A percentile compares a stretch with the other conserved stretches of the same genome.
phyloP scores from a whole-genome alignment of 2,329 filamentous ascomycete genomes.

The Cercospora sp. region DNA sequence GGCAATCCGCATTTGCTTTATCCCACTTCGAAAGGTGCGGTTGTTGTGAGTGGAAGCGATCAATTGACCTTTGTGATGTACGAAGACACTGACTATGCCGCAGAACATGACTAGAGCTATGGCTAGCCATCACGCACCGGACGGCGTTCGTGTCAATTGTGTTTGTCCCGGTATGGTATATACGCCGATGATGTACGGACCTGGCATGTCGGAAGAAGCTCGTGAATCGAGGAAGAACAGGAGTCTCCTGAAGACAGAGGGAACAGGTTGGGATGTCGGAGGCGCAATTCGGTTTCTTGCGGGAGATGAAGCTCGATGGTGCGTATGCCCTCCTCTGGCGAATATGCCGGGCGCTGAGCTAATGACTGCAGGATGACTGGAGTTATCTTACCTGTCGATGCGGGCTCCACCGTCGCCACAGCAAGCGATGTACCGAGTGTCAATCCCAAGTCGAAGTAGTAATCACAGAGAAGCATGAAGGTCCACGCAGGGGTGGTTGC shows the following conservation, averaged over 20 bases:
- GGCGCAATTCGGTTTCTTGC: conserved; percentile 55
- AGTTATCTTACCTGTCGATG: conserved; percentile 51
- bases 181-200: conserved; percentile 57
- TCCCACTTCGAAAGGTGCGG: conserved; percentile 55
- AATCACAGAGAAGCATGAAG: not conserved
- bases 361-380: conserved; percentile 39
- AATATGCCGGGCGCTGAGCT: not conserved
- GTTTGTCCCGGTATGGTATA: conserved; percentile 58
- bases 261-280: conserved; percentile 56
- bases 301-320: conserved; percentile 55
- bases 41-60: conserved; percentile 43
- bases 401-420: conserved; percentile 48
- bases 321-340: conserved; percentile 23
- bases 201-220: conserved; percentile 53
- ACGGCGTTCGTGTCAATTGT: conserved; percentile 57
- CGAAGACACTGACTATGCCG: not conserved
- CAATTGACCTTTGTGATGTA: not conserved
- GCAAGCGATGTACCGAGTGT: conserved; percentile 43
- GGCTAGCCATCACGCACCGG: conserved; percentile 54
- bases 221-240: conserved; percentile 52
- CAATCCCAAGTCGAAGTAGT: conserved; percentile 12
- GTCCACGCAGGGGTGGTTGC: not conserved
- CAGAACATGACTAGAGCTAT: conserved; percentile 57
- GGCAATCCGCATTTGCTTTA: conserved; percentile 56
- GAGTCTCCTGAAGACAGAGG: conserved; percentile 55